Evolutionary conservation across 352 stramenopile genomes (phyloP).

Genomic region (Globisporangium iwayamae): DNA sequence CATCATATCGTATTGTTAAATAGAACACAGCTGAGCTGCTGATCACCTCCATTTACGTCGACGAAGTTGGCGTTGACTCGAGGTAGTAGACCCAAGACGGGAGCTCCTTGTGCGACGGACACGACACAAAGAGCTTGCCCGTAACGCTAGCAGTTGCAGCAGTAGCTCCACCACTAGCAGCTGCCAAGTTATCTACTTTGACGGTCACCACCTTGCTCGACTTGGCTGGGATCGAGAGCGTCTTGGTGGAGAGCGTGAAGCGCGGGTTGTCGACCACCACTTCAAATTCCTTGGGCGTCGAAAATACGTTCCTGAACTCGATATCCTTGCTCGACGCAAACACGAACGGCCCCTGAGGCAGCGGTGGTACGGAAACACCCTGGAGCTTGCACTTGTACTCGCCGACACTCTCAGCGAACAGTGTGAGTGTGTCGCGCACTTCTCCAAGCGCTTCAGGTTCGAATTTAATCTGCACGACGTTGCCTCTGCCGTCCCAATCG

Average conservation of each 20-base stretch:
- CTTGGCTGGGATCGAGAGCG: conserved; percentile 70
- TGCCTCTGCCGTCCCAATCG: conserved; percentile 73
- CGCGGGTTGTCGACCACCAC: conserved; percentile 72
- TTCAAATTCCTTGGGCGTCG: conserved; percentile 63
- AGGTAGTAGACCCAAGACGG: conserved; percentile 89
- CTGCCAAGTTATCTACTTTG: conserved; percentile 35
- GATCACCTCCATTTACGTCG: not conserved
- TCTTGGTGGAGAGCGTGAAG: conserved; percentile 60
- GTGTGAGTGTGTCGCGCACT: conserved; percentile 69
- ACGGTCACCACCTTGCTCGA: conserved; percentile 53
- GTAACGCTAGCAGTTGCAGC: conserved; percentile 23
- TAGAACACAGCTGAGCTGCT: conserved; percentile 4
- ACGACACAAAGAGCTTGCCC: conserved; percentile 83
- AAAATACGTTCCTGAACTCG: conserved; percentile 91
- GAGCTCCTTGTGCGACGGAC: conserved; percentile 56
- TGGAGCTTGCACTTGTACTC: conserved; percentile 84
- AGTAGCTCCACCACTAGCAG: not conserved
- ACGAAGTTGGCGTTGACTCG: conserved; percentile 25
- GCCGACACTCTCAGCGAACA: conserved; percentile 59
- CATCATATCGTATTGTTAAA: not conserved
- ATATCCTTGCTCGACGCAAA: conserved; percentile 64
- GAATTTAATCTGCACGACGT: conserved; percentile 76
- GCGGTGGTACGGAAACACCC: conserved; percentile 67
- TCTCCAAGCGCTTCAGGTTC: conserved; percentile 88
- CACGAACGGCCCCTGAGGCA: conserved; percentile 84